Conservation (phyloP, 1,284 basidiomycete genomes). For the Cryptococcus floricola region DNA sequence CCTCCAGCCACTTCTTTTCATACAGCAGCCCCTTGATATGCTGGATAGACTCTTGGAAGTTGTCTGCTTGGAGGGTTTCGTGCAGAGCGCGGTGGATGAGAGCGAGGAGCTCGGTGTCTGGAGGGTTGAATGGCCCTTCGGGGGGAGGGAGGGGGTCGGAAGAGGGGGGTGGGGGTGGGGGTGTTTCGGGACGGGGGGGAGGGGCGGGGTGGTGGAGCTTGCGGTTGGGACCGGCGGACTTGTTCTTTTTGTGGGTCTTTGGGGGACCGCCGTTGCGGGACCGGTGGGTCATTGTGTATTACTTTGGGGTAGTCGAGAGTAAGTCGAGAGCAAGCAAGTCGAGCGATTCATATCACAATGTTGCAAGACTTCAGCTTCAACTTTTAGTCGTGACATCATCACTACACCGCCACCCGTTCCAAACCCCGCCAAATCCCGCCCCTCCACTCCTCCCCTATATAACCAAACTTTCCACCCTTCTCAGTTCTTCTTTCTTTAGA, state of each 20-base stretch:
- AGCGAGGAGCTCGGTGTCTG: constrained; percentile 35
- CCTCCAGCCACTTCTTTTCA: constrained; percentile 46
- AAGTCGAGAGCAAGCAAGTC: not conserved
- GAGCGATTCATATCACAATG: not conserved
- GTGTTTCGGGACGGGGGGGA: constrained; percentile 1
- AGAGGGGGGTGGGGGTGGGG: not conserved
- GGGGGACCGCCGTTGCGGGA: constrained; percentile 34
- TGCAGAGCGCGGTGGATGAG: constrained; percentile 29
- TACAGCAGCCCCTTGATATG: constrained; percentile 43
- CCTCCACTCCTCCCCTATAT: not conserved
- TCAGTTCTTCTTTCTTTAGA: constrained; percentile 17
- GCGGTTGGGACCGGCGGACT: not conserved
- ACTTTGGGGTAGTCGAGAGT: not conserved
- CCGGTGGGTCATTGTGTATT: constrained; percentile 36
- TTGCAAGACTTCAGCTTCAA: not conserved
- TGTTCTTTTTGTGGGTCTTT: constrained; percentile 9
- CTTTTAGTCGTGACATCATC: constrained; percentile 1
- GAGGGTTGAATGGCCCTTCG: constrained; percentile 22
- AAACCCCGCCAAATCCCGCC: not conserved
- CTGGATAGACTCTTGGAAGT: constrained; percentile 36
- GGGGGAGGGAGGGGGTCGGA: constrained; percentile 9
- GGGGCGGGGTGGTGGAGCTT: constrained; percentile 33
- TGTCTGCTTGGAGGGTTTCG: constrained; percentile 21
- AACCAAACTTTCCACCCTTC: constrained; percentile 2
- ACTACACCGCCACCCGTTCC: not conserved